Base-by-base conservation (phyloP, 768 basidiomycete species). In the Amanita thiersii region DNA sequence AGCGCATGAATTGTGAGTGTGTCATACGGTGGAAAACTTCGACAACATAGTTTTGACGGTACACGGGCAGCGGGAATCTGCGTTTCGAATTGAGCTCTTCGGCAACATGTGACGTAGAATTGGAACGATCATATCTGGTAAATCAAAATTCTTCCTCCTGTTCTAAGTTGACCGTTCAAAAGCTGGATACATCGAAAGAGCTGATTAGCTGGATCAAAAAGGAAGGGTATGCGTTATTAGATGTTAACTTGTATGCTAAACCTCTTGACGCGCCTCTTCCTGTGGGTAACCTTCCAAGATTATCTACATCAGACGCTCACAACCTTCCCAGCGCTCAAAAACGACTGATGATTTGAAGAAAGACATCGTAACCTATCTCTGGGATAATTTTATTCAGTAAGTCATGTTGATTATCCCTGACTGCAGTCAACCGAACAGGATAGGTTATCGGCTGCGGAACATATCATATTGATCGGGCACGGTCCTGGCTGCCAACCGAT, bases 371-470 rank as follows among this genome's bases (percentile, higher is more conserved):
- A 69, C 71, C 3, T 94, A 97, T 56, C 59, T 98, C 8, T 99
- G 96, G 96, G 94, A 98, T 59, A 94, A 97, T 53, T 93, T 92
- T 54, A 69, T 98, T 47, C 79, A 86, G 93, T 96, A 51, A 45
- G 86, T 57, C 12, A n/a, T 35, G 33, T 45, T n/a, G 23, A 4
- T 36, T 15, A 15, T 37, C 5, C 14, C 28, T 11, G 11, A 11
- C 17, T 23, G 37, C 31, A 29, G 30, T 47, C 0, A 34, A 9
- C 39, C 36, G n/a, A 43, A 15, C 20, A 26, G 21, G n/a, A 25
- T 50, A 92, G 89, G 45, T 66, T 94, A 49, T 83, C 82, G 4
- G 70, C 70, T 15, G 86, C 85, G 5, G 68, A 76, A 21, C 69
- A 77, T 30, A 74, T 99, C 9, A 63, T 97, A 25, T 55, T 99